phyloP scores from a whole-genome alignment of 768 basidiomycete genomes.

The Serendipita sp. region DNA sequence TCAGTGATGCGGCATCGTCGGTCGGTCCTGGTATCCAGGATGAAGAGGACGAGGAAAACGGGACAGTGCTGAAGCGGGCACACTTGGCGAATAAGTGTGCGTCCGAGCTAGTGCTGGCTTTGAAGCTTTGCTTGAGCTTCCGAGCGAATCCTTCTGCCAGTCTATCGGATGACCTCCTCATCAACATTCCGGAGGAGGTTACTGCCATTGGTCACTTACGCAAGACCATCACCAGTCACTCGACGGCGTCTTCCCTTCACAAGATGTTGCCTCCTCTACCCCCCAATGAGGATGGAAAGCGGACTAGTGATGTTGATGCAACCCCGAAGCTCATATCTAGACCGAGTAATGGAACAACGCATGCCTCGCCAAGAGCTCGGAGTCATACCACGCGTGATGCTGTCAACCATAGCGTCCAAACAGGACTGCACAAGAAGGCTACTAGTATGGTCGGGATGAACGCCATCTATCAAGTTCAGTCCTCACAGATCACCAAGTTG shows the following conservation, averaged over 20 bases:
- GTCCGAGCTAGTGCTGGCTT: background rate
- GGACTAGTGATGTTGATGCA: background rate
- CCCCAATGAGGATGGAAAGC: too few species aligned
- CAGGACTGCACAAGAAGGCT: background rate
- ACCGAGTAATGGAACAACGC: background rate
- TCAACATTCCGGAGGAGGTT: background rate
- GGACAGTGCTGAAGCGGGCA: background rate
- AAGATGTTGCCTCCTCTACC: background rate
- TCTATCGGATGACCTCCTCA: background rate
- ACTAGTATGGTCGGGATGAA: slow-evolving; percentile 1
- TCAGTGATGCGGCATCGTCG: background rate
- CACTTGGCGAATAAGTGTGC: slow-evolving; percentile 1
- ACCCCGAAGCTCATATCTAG: background rate
- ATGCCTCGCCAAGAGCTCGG: background rate
- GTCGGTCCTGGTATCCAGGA: background rate
- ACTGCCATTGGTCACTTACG: too few species aligned
- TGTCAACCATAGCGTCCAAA: background rate
- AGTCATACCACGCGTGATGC: background rate
- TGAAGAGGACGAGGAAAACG: background rate
- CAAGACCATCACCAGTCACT: background rate
- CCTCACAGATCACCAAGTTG: background rate
- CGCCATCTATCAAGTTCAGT: background rate
- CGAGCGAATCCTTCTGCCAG: background rate
- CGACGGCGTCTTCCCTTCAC: background rate
- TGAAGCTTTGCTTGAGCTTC: slow-evolving; percentile 3